Percentiles rank a stretch among this genome's conserved stretches.
These are phyloP conservation scores for Hortiboletus campestris DNA, from an alignment of 768 basidiomycete species.

Conservation along the genomic window DNA sequence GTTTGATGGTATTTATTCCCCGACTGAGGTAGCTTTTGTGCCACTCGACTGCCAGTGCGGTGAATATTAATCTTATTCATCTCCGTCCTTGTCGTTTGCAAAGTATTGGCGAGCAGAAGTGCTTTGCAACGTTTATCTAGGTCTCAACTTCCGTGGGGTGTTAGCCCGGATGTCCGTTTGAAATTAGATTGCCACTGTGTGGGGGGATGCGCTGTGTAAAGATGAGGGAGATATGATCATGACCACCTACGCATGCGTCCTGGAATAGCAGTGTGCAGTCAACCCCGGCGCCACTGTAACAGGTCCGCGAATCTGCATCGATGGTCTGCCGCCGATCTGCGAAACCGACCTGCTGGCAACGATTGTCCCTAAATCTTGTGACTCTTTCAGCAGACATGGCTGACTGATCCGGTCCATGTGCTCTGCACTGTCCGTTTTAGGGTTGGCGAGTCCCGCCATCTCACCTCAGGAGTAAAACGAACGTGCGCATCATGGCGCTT, in stretches of 20 bases:
- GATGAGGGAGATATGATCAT: too few species aligned
- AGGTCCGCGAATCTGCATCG: background rate
- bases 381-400: too few species aligned
- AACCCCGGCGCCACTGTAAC: background rate
- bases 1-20: background rate
- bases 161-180: background rate
- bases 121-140: background rate
- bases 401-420: too few species aligned
- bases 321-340: too few species aligned
- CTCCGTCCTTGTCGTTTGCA: background rate
- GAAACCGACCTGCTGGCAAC: too few species aligned
- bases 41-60: too few species aligned
- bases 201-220: too few species aligned
- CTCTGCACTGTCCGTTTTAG: too few species aligned
- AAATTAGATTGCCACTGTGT: background rate
- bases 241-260: too few species aligned
- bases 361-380: too few species aligned
- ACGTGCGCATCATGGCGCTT: constrained; percentile 8
- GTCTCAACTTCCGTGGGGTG: too few species aligned
- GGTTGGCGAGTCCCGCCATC: background rate
- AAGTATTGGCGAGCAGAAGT: background rate
- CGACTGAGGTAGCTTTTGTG: background rate
- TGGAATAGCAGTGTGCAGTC: too few species aligned
- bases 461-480: constrained; percentile 8
- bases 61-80: background rate